phyloP scores from a whole-genome alignment of 2,329 filamentous ascomycete species.

The Sarocladium strictum region DNA sequence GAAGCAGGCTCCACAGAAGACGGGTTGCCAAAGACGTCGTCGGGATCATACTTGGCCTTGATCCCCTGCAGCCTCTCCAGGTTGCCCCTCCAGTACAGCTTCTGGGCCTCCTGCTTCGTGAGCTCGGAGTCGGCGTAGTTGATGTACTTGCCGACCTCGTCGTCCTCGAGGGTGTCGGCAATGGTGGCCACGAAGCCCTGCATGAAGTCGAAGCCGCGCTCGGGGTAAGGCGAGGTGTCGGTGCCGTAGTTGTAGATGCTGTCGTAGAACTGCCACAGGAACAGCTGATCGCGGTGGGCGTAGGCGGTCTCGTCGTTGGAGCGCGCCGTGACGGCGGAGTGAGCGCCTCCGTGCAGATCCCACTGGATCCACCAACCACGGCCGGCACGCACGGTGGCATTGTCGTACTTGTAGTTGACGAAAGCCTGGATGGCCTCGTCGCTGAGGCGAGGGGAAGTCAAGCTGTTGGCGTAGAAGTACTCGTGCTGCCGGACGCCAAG shows the following conservation, averaged over 20 bases:
- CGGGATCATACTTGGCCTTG: constrained; percentile 34
- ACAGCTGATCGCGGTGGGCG: constrained; percentile 36
- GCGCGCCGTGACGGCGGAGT: constrained; percentile 27
- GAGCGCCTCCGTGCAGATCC: constrained; percentile 26
- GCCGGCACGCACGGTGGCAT: not conserved
- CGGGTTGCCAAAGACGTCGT: constrained; percentile 27
- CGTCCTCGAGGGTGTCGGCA: constrained; percentile 27
- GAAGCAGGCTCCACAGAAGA: constrained; percentile 10
- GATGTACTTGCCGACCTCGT: constrained; percentile 41
- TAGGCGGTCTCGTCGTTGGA: constrained; percentile 26
- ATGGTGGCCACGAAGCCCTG: constrained; percentile 35
- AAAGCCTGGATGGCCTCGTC: not conserved
- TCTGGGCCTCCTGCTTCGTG: constrained; percentile 38
- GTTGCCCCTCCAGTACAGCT: constrained; percentile 41
- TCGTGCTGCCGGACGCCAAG: not conserved
- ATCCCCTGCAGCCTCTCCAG: constrained; percentile 29
- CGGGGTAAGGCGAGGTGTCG: not conserved
- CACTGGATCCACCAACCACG: constrained; percentile 15
- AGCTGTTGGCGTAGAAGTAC: constrained; percentile 7
- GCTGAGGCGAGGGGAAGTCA: not conserved
- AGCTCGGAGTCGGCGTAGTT: constrained; percentile 48
- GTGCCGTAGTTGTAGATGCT: constrained; percentile 1
- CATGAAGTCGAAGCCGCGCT: constrained; percentile 29
- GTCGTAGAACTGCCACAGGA: constrained; percentile 40
- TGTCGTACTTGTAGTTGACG: constrained; percentile 7